A percentile compares a stretch with the other conserved stretches of the same genome.
phyloP scores from a whole-genome alignment of 768 basidiomycete species.

The Lentinus brumalis region DNA sequence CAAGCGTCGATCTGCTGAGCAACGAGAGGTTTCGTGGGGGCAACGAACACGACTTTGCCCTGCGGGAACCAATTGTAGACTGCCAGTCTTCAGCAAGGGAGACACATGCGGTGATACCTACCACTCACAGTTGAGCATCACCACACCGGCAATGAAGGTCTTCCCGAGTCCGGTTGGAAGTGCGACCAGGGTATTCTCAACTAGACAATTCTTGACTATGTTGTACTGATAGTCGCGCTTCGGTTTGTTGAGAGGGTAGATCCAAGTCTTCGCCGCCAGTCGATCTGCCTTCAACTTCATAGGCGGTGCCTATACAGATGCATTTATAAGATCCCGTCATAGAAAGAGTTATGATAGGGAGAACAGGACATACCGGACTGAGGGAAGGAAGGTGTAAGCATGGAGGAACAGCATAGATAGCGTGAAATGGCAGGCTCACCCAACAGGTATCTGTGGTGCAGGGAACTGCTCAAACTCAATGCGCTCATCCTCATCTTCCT shows the following conservation, averaged over 20 bases:
- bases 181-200: constrained; percentile 92
- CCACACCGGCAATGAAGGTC: constrained; percentile 95
- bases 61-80: constrained; percentile 93
- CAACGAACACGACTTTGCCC: constrained; percentile 92
- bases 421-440: constrained; percentile 21
- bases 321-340: background rate
- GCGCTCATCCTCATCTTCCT: constrained; percentile 58
- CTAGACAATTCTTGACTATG: constrained; percentile 82
- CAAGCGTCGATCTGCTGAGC: constrained; percentile 94
- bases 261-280: constrained; percentile 83
- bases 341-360: background rate
- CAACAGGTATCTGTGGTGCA: constrained; percentile 52
- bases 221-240: constrained; percentile 95
- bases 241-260: constrained; percentile 86
- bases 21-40: constrained; percentile 95
- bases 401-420: background rate
- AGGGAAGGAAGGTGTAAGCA: background rate
- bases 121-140: constrained; percentile 89
- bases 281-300: constrained; percentile 81
- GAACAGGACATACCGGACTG: constrained; percentile 11
- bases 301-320: constrained; percentile 52
- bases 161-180: constrained; percentile 97
- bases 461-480: constrained; percentile 85
- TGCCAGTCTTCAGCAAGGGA: constrained; percentile 31
- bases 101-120: background rate